phyloP scores from a whole-genome alignment of 1,139 yeast species.

The Scheffersomyces parashehatae region DNA sequence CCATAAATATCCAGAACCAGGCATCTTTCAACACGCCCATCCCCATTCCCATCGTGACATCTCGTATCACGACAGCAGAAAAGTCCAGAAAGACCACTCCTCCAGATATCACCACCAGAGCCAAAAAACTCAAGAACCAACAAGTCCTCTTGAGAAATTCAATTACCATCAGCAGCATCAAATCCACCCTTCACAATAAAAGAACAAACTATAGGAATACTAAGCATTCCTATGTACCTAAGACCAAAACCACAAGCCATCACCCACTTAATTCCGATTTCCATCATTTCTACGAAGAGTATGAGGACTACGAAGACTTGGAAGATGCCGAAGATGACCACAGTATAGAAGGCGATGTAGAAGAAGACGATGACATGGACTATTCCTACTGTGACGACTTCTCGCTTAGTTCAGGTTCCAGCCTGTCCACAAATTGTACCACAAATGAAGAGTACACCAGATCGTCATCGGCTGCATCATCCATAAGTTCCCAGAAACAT shows the following conservation, averaged over 20 bases:
- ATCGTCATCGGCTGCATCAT: constrained; percentile 3
- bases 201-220: not conserved
- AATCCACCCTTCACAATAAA: not conserved
- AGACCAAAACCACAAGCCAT: not conserved
- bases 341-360: constrained; percentile 1
- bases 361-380: constrained; percentile 2
- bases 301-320: not conserved
- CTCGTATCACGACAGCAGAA: too few species aligned
- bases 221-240: not conserved
- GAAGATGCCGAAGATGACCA: not conserved
- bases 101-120: not conserved
- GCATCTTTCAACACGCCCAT: not conserved
- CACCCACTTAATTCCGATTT: not conserved
- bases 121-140: not conserved
- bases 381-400: not conserved
- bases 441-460: too few species aligned
- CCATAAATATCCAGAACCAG: not conserved
- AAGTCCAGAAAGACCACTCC: too few species aligned
- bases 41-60: not conserved
- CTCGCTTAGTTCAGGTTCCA: not conserved
- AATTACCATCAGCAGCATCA: not conserved
- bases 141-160: not conserved
- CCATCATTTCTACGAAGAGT: not conserved
- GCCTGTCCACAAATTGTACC: not conserved
- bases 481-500: not conserved